These are phyloP conservation scores for Yamadazyma conglobata DNA, from an alignment of 1,139 yeast genomes.

Conservation along the genomic window DNA sequence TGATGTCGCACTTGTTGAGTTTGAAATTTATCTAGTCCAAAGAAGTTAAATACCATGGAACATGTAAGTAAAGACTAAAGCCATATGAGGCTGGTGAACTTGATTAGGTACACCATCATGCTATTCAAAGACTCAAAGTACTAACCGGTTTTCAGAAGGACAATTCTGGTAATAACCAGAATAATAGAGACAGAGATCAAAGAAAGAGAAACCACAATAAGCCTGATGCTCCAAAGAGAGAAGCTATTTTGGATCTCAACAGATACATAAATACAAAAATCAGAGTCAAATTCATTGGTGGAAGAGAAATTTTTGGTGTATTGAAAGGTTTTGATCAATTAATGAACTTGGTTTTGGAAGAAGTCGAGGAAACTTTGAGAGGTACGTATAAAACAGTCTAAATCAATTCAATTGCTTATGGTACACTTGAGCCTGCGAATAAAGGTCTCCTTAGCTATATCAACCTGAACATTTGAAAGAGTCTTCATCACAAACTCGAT, in stretches of 20 bases:
- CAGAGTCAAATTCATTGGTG: slow-evolving; percentile 83
- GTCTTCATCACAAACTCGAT: no score
- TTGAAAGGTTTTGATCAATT: slow-evolving; percentile 89
- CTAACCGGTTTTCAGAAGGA: slow-evolving; percentile 1
- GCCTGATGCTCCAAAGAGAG: slow-evolving; percentile 79
- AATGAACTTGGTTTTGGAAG: slow-evolving; percentile 89
- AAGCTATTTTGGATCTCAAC: slow-evolving; percentile 80
- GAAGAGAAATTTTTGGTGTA: slow-evolving; percentile 71
- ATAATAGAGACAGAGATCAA: slow-evolving; percentile 4
- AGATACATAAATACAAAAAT: slow-evolving; percentile 73
- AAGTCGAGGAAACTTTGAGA: slow-evolving; percentile 67
- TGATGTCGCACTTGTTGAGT: no score
- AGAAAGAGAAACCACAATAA: slow-evolving; percentile 35
- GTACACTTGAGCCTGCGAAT: no score
- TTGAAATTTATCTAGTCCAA: no score
- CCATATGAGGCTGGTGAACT: no score
- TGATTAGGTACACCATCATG: no score
- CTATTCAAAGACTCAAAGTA: no score
- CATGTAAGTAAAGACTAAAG: not conserved
- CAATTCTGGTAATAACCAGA: slow-evolving; percentile 1
- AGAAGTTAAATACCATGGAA: not conserved
- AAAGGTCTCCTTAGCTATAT: no score
- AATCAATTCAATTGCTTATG: no score
- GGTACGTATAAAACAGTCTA: slow-evolving; percentile 28
- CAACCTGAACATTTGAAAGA: no score